These are phyloP conservation scores for Talaromyces stipitatus DNA, from an alignment of 495 filamentous ascomycete genomes.

Conservation along the genomic window DNA sequence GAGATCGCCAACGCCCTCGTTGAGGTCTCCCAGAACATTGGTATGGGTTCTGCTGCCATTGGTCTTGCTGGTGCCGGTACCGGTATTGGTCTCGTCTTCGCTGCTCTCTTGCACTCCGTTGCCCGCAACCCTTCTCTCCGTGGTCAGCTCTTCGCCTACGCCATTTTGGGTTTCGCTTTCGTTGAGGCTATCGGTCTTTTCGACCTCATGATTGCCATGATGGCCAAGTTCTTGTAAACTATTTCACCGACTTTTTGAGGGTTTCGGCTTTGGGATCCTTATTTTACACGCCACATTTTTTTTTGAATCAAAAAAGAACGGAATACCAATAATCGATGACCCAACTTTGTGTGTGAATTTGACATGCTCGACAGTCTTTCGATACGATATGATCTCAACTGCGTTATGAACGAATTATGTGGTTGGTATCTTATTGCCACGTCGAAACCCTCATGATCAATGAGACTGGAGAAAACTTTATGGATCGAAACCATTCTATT, in stretches of 20 bases:
- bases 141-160: slow-evolving; percentile 87
- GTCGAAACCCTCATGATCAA: not conserved
- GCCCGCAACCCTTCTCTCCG: slow-evolving; percentile 86
- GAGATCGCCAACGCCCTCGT: slow-evolving; percentile 81
- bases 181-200: slow-evolving; percentile 90
- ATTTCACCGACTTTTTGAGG: not conserved
- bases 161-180: slow-evolving; percentile 91
- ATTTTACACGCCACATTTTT: slow-evolving; percentile 3
- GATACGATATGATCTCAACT: not conserved
- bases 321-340: not conserved
- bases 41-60: slow-evolving; percentile 80
- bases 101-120: slow-evolving; percentile 71
- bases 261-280: not conserved
- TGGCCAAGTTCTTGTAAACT: slow-evolving; percentile 60
- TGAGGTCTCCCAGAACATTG: slow-evolving; percentile 79
- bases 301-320: not conserved
- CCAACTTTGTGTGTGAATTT: not conserved
- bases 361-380: not conserved
- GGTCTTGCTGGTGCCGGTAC: slow-evolving; percentile 88
- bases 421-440: not conserved
- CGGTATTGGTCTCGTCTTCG: slow-evolving; percentile 90
- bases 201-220: slow-evolving; percentile 88
- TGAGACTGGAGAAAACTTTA: not conserved
- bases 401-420: not conserved
- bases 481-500: not conserved